Evolutionary conservation across 306 rosid genomes (phyloP).

Genomic region (Echinosophora koreensis): DNA sequence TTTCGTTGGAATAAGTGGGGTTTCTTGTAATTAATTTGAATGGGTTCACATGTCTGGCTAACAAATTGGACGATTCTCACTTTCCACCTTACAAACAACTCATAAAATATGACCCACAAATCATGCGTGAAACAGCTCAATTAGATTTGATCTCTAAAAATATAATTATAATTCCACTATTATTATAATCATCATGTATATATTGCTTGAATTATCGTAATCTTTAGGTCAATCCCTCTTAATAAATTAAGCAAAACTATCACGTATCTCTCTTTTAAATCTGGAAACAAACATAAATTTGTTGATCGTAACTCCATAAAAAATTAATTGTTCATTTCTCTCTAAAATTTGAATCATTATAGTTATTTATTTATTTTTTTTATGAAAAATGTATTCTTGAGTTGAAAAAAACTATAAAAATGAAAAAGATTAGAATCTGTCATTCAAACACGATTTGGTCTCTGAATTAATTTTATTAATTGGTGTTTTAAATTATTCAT

Average conservation of each 20-base stretch:
- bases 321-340: neutral
- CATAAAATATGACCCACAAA: conserved; percentile 80
- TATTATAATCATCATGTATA: conserved; percentile 21
- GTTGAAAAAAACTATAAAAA: neutral
- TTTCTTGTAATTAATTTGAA: conserved; percentile 64
- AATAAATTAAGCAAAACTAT: conserved; percentile 7
- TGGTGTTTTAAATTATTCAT: neutral
- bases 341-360: neutral
- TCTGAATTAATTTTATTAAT: conserved; percentile 9
- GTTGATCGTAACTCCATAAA: conserved; percentile 18
- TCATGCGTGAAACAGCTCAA: conserved; percentile 81
- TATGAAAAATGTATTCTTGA: neutral
- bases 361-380: neutral
- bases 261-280: conserved; percentile 20
- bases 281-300: conserved; percentile 29
- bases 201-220: conserved; percentile 34
- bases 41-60: conserved; percentile 70
- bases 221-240: conserved; percentile 51
- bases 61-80: conserved; percentile 63
- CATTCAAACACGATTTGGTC: conserved; percentile 44
- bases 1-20: conserved; percentile 47
- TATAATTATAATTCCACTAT: conserved; percentile 37
- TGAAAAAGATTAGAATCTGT: conserved; percentile 13
- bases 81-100: conserved; percentile 78
- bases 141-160: conserved; percentile 61